Evolutionary conservation across 768 basidiomycete species (phyloP), one percentile per base, ranked within the genome.

Genomic region (Phlebiopsis flavidoalba): DNA sequence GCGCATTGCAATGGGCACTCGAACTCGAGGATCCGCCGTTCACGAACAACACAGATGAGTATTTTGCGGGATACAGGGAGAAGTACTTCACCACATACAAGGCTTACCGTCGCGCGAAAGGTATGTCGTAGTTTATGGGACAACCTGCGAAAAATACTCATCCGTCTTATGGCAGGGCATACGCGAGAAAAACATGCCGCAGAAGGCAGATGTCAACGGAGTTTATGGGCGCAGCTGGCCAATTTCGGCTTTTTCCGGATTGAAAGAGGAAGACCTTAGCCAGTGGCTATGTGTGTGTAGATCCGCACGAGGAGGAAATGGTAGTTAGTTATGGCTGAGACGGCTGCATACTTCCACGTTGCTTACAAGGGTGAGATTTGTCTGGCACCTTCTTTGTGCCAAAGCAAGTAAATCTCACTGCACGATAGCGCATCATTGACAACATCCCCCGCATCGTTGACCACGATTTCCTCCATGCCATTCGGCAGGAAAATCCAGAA

Each of bases 21-120:
- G 63, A 66, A 1, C 68, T 85, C 8, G 83, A 87, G 57, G 52
- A 63, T 6, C 82, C 83, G 0, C 58, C 62, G n/a, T 62, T 62
- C 47, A 82, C 83, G 0, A 64, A 80, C 11, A 85, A 86, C 48
- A n/a, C n/a, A n/a, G 76, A 75, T 0, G 79, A 83, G 40, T 83
- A 84, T 51, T 73, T 79, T 5, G 31, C 74, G 0, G 74, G 79
- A 58, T 84, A 76, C 33, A 65, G 65, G 43, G 58, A 60, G 10
- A 64, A 67, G 54, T 70, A 65, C 56, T 47, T 66, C 0, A 21
- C 40, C 5, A 31, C 17, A 40, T 70, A 67, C 55, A 51, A 59
- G 50, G 58, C 54, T 14, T n/a, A n/a, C n/a, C n/a, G n/a, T n/a
- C n/a, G 40, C 47, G 15, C 45, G 58, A 17, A 50, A 58, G 60